Base-by-base conservation (phyloP, 306 rosid species). In the Corylus avellana region DNA sequence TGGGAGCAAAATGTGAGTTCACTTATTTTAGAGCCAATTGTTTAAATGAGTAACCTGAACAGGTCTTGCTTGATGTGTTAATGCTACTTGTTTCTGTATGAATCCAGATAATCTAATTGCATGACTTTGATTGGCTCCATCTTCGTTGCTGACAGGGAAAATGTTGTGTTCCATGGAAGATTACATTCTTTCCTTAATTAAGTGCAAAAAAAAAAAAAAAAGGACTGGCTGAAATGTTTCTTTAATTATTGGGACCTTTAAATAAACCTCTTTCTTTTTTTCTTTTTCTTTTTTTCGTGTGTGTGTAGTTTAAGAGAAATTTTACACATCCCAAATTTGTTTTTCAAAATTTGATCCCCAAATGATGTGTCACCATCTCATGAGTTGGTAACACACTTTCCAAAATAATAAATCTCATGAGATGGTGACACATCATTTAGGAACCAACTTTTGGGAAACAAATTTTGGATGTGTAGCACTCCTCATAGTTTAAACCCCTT, bases 1-100 rank as follows among this genome's bases (percentile, higher is more conserved):
- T 35, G 73, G 39, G 4, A 47, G 55, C 72, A 27, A 8, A 20
- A 58, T 42, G 77, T 75, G 67, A 75, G 78, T 79, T 84, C 20
- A 12, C 64, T 75, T 25, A 12, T 49, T 75, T 8, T 74, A 54
- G 70, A 70, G 3, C 49, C 50, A 16, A 5, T 50, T 39, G 13
- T 63, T n/a, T 76, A 63, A 63, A 14, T 63, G 70, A 32, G 29
- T 32, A 63, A 67, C 51, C 48, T 67, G 49, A n/a, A 68, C 49
- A 17, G 5, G 72, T 68, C 51, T 68, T 44, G 27, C 22, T 56
- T 76, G 51, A 59, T 53, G 27, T 51, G 39, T 17, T 37, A 62
- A 61, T 63, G 58, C 46, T 39, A 18, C 49, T 32, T 25, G 12
- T 3, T 47, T 57, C 18, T 63, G 37, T 63, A 32, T 35, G 47